These are phyloP conservation scores for Lactarius pseudohatsudake DNA, from an alignment of 768 basidiomycete genomes.

Conservation along the genomic window DNA sequence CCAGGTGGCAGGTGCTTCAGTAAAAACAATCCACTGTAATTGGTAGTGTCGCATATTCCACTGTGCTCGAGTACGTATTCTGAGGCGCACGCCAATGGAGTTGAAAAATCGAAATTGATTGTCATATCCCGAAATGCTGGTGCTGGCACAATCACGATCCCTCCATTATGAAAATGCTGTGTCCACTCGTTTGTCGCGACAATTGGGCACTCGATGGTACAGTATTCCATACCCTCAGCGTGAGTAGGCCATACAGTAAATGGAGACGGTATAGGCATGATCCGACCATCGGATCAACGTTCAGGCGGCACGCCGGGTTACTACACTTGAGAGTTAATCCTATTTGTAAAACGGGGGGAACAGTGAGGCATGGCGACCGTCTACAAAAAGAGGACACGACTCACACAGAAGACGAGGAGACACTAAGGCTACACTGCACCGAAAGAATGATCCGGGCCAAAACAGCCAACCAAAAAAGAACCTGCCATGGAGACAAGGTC, in stretches of 20 bases:
- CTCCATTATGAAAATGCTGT: background rate
- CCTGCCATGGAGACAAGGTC: conserved; percentile 3
- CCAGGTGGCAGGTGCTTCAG: too few species aligned
- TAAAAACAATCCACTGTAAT: too few species aligned
- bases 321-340: background rate
- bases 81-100: too few species aligned
- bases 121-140: too few species aligned
- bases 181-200: background rate
- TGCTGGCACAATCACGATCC: too few species aligned
- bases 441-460: background rate
- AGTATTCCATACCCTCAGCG: too few species aligned
- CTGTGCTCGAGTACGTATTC: too few species aligned
- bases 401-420: background rate
- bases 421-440: background rate
- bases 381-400: background rate
- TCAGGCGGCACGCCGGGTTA: too few species aligned
- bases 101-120: too few species aligned
- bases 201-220: too few species aligned
- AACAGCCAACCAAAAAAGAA: background rate
- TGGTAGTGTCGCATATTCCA: too few species aligned
- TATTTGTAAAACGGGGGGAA: background rate
- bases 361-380: background rate
- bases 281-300: background rate
- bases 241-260: background rate
- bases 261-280: background rate